Evolutionary conservation across 2,329 filamentous ascomycete species (phyloP), one percentile per base, ranked within the genome.

Genomic region (Drechslerella coelobrocha): DNA sequence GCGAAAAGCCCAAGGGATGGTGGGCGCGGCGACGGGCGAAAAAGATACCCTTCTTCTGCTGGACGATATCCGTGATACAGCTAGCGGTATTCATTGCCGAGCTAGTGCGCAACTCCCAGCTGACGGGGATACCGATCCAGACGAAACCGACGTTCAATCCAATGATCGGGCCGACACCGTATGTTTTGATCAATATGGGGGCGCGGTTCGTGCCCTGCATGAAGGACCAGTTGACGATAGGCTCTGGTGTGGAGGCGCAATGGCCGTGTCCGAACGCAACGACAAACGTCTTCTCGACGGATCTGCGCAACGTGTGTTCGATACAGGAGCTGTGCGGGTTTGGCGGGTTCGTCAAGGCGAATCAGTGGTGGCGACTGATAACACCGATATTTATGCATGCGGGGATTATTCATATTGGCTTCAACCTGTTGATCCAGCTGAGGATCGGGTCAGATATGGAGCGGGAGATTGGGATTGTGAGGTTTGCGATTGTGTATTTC

Each of bases 341-440:
- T 83, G 61, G 77, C 78, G 26, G 74, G 81, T 60, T 82, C 84
- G 75, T 80, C 73, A 83, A 86, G 71, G 94, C 94, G 0, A 88
- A 97, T 77, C 94, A 99, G 79, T 99, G 94, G 94, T 99, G 86
- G 80, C 89, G 94, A 71, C 97, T 99, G 81, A 97, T 99, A 77
- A 82, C 89, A 1, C 93, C 94, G 39, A 97, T 99, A 72, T 99
- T 99, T 81, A 82, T 99, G 76, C 94, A 99, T 77, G 92, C 91
- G 1, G 94, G 94, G 12, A 81, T 99, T 61, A 88, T 99, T 73
- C 94, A 99, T 78, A 97, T 99, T 66, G 90, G 87, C 14, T 97
- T 97, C 84, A 99, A 99, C 79, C 84, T 99, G 80, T 84, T 97
- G 6, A 84, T 97, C 21, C 94, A 99, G 78, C 80, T 97, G 76